Conservation (phyloP, 345 rosid genomes). For the Diplotaxis tenuifolia region DNA sequence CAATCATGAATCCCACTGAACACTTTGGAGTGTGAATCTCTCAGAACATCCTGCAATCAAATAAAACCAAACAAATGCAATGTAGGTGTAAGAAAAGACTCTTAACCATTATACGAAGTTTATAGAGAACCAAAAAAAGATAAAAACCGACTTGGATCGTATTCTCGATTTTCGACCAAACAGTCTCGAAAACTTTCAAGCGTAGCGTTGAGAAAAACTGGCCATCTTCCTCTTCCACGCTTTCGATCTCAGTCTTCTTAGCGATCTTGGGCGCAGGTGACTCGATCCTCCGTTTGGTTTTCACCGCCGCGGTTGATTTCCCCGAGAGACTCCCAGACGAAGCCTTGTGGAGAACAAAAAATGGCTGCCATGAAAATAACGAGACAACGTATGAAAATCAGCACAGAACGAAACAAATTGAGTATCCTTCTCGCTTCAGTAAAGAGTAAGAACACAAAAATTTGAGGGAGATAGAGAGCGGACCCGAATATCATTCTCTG, state of each 20-base stretch:
- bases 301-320: slow-evolving; percentile 40
- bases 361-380: slow-evolving; percentile 52
- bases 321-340: slow-evolving; percentile 39
- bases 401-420: not conserved
- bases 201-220: slow-evolving; percentile 33
- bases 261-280: slow-evolving; percentile 42
- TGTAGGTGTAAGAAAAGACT: not conserved
- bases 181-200: slow-evolving; percentile 55
- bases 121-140: not conserved
- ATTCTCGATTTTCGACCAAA: slow-evolving; percentile 68
- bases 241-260: slow-evolving; percentile 31
- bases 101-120: not conserved
- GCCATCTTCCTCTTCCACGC: slow-evolving; percentile 32
- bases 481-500: slow-evolving; percentile 59
- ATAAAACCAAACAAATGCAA: not conserved
- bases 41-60: slow-evolving; percentile 66
- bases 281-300: slow-evolving; percentile 53
- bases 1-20: slow-evolving; percentile 65
- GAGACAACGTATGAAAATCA: not conserved
- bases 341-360: slow-evolving; percentile 60
- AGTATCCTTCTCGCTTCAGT: not conserved
- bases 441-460: not conserved
- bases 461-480: slow-evolving; percentile 5
- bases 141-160: slow-evolving; percentile 48
- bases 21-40: slow-evolving; percentile 45